Evolutionary conservation across 345 rosid species (phyloP), one percentile per base, ranked within the genome.

Genomic region (Melaleuca quinquenervia): DNA sequence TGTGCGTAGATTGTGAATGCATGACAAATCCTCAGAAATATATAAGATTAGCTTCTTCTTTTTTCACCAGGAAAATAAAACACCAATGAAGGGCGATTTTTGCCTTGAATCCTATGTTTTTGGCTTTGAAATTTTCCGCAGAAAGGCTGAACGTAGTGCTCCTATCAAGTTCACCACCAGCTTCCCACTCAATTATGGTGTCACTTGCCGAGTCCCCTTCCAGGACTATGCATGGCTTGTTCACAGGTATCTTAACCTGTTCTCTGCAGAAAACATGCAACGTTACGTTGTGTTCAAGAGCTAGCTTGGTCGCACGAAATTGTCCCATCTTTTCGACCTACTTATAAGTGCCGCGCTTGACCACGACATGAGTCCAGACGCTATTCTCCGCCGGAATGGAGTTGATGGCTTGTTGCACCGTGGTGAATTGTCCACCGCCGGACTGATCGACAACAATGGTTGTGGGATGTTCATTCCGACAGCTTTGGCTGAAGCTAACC

Each of bases 341-440:
- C 93, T 78, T 76, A 84, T 91, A 92, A 60, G 50, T 50, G 50
- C 92, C 93, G 1, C 88, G 53, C 56, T 82, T 88, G 20, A 93
- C 50, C 7, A 53, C 14, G 44, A 93, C 87, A 27, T 21, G 75
- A 44, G 50, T 89, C 94, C 95, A 93, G 6, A 50, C 29, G 11
- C 36, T 84, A 50, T 92, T 91, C 56, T 85, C 36, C 3, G 82
- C 11, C 3, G 92, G 90, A 56, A 94, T 50, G 22, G 92, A 92
- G 58, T 93, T 83, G n/a, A 92, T 88, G 82, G 94, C 94, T 21
- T 76, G 27, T 83, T 94, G 94, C 22, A 93, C 84, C 50, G 62
- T 85, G 44, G 21, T 87, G 85, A 91, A 93, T 48, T 85, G 32
- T 85, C 88, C 88, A 6, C 50, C 11, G 55, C 91, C 92, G 8